phyloP scores from a whole-genome alignment of 2,329 filamentous ascomycete genomes.

The Monilinia fructigena region DNA sequence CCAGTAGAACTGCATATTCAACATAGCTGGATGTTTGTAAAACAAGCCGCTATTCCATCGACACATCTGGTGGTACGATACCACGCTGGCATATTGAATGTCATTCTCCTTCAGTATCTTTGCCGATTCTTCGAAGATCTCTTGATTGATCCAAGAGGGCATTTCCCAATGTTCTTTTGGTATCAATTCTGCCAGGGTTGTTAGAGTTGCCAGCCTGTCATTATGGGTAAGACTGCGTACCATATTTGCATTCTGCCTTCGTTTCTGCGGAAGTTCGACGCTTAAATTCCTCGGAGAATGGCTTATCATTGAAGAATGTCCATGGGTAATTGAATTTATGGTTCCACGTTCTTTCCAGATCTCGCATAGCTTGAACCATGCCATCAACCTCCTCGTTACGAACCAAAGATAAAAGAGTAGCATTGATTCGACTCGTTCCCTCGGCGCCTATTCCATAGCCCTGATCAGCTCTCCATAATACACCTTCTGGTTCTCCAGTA shows the following conservation, averaged over 20 bases:
- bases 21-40: conserved; percentile 89
- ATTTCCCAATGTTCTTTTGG: conserved; percentile 94
- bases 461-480: conserved; percentile 68
- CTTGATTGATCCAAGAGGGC: conserved; percentile 87
- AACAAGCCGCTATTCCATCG: conserved; percentile 98
- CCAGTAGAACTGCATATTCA: conserved; percentile 90
- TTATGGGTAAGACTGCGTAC: conserved; percentile 47
- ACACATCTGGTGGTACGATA: conserved; percentile 98
- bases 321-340: conserved; percentile 99
- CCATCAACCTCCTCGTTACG: conserved; percentile 85
- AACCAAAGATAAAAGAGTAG: conserved; percentile 86
- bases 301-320: conserved; percentile 98
- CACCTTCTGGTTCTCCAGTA: conserved; percentile 78
- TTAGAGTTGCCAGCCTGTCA: conserved; percentile 28
- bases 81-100: conserved; percentile 85
- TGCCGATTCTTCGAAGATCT: conserved; percentile 81
- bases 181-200: conserved; percentile 64
- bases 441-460: conserved; percentile 75
- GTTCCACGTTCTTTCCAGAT: conserved; percentile 95
- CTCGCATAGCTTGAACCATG: conserved; percentile 83
- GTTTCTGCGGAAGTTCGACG: conserved; percentile 74
- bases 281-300: conserved; percentile 94
- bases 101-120: conserved; percentile 77
- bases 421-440: conserved; percentile 83
- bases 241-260: conserved; percentile 84